These are phyloP conservation scores for Parastagonospora nodorum DNA, from an alignment of 2,329 filamentous ascomycete species.

Conservation along the genomic window DNA sequence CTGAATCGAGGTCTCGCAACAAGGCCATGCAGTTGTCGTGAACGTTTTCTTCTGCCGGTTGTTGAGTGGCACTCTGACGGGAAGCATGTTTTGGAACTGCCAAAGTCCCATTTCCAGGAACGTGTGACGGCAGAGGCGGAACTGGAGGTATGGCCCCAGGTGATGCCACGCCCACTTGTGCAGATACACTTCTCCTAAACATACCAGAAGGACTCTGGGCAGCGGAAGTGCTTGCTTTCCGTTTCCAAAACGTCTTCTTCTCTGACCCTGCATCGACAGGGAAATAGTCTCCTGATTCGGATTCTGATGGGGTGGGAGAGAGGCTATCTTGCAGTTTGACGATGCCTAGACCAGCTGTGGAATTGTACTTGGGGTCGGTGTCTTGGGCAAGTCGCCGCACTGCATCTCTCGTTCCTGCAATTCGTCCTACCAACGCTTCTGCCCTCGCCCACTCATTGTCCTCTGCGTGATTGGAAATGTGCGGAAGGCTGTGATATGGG, in stretches of 20 bases:
- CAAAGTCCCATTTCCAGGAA: conserved; percentile 33
- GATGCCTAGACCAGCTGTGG: conserved; percentile 43
- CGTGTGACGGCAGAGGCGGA: conserved; percentile 42
- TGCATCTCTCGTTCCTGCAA: conserved; percentile 87
- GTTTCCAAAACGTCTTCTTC: conserved; percentile 86
- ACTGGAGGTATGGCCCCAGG: conserved; percentile 44
- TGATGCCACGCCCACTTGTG: conserved; percentile 58
- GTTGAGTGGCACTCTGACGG: conserved; percentile 44
- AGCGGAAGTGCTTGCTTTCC: conserved; percentile 69
- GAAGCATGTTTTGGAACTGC: conserved; percentile 43
- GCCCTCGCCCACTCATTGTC: conserved; percentile 86
- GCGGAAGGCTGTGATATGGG: conserved; percentile 19
- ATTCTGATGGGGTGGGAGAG: conserved; percentile 48
- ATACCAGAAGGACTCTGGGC: conserved; percentile 49
- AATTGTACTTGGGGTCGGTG: conserved; percentile 68
- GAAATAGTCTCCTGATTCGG: conserved; percentile 63
- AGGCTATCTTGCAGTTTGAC: conserved; percentile 33
- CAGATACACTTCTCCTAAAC: conserved; percentile 57
- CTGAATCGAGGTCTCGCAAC: conserved; percentile 81
- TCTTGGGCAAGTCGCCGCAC: conserved; percentile 85
- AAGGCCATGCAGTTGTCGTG: conserved; percentile 84
- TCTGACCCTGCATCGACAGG: conserved; percentile 52
- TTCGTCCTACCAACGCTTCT: conserved; percentile 80
- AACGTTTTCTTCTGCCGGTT: conserved; percentile 64
- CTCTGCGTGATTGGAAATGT: conserved; percentile 57